Base-by-base conservation (phyloP, 768 basidiomycete genomes). In the Amanita pallidorosea region DNA sequence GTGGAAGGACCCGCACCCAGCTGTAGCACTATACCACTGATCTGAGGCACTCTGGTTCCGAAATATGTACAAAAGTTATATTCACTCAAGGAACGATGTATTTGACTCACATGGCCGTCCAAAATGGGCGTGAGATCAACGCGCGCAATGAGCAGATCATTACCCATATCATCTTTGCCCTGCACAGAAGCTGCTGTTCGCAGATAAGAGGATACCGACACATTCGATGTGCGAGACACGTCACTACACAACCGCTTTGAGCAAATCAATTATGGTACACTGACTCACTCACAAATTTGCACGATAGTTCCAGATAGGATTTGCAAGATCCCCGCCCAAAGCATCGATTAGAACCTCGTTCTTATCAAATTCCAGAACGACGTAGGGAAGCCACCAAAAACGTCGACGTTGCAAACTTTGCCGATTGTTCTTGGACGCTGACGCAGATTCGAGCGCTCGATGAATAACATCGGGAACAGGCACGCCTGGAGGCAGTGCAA, bases 331-430 rank as follows among this genome's bases (percentile, higher is more conserved):
- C n/a, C 95, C 96, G 7, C 89, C 93, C 60, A 97, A 76, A 9
- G 94, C 93, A 70, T 98, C 95, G 51, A 98, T 85, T 57, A 99
- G 70, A 58, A 98, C 83, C 66, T 98, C 94, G 67, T 98, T 98
- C 75, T 91, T 92, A 70, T 92, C 88, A 71, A 94, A 95, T 69
- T 97, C 94, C 58, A 99, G 83, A 37, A 98, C 96, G 63, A 98
- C 88, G 58, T 88, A 98, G 25, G 96, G 96, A 33, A 99, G 76
- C 88, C 88, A 93, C 91, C 90, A 92, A 67, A 83, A 86, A 53
- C 93, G 90, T 66, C 84, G 90, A 56, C 96, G 77, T 64, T 95
- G 93, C 64, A 94, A 70, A 61, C 88, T 93, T 59, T 97, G 95
- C 41, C 94, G 78, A 64, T 89, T 85, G 42, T 71, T 72, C 45